These are phyloP conservation scores for Calendula officinalis DNA, from an alignment of 129 eudicot species.

Conservation along the genomic window DNA sequence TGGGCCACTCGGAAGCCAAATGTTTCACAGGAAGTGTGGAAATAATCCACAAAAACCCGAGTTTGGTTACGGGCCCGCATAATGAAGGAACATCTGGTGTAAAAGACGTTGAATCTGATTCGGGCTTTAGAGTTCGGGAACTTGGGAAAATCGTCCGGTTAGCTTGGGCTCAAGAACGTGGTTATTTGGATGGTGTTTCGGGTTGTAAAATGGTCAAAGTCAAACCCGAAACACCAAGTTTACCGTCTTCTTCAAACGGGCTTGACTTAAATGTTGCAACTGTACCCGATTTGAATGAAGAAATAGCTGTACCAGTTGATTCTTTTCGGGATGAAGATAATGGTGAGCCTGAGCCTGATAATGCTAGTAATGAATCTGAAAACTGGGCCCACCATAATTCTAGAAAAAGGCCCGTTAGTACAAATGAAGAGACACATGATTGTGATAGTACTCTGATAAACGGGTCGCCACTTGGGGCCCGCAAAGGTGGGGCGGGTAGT, in stretches of 20 bases:
- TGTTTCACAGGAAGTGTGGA: slow-evolving; percentile 82
- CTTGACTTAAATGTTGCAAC: slow-evolving; percentile 82
- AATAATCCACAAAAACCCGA: slow-evolving; percentile 42
- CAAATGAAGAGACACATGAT: slow-evolving; percentile 59
- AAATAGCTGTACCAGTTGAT: slow-evolving; percentile 48
- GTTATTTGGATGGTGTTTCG: slow-evolving; percentile 45
- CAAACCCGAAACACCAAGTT: slow-evolving; percentile 42
- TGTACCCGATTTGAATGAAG: slow-evolving; percentile 91
- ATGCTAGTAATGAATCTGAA: slow-evolving; percentile 76
- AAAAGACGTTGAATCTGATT: slow-evolving; percentile 55
- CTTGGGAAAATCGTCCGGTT: slow-evolving; percentile 77
- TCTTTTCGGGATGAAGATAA: slow-evolving; percentile 52
- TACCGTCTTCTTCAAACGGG: slow-evolving; percentile 46
- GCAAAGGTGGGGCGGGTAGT: slow-evolving; percentile 35
- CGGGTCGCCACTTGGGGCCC: slow-evolving; percentile 52
- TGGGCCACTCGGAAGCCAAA: slow-evolving; percentile 88
- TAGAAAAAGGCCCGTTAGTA: slow-evolving; percentile 52
- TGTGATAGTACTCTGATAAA: slow-evolving; percentile 80
- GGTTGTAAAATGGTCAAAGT: slow-evolving; percentile 35
- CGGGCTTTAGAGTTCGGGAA: slow-evolving; percentile 84
- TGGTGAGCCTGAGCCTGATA: slow-evolving; percentile 55
- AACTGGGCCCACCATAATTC: slow-evolving; percentile 45
- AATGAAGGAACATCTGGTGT: slow-evolving; percentile 54
- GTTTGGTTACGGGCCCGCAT: slow-evolving; percentile 17
- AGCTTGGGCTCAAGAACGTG: slow-evolving; percentile 71